Percentiles rank a stretch among this genome's conserved stretches.
These are phyloP conservation scores for Claviceps spartinae DNA, from an alignment of 2,329 filamentous ascomycete species.

Conservation along the genomic window DNA sequence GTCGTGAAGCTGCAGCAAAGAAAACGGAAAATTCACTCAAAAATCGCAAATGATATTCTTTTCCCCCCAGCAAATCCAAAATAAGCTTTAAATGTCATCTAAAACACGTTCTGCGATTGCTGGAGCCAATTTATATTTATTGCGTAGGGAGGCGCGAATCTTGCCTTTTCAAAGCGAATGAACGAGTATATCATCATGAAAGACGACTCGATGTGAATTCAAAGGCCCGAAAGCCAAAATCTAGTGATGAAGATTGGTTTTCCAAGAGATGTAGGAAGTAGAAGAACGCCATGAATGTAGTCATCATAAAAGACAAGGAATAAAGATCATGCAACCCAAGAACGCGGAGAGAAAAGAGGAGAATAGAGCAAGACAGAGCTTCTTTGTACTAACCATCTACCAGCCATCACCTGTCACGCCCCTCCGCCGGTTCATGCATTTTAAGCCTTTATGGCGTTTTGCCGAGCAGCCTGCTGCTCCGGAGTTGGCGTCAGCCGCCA, in stretches of 20 bases:
- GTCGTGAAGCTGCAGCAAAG: too few species aligned
- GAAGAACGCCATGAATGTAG: background rate
- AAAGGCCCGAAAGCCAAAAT: background rate
- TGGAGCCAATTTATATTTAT: background rate
- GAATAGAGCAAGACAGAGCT: background rate
- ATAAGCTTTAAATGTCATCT: conserved; percentile 1
- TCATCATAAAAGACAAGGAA: background rate
- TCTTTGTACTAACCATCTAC: background rate
- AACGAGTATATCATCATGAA: background rate
- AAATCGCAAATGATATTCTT: background rate
- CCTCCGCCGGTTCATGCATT: background rate
- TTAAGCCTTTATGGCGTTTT: conserved; percentile 10
- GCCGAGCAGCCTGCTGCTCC: conserved; percentile 24
- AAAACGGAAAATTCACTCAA: too few species aligned
- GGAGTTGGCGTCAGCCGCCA: conserved; percentile 34
- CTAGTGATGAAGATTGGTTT: too few species aligned
- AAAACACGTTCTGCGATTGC: background rate
- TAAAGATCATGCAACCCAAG: background rate
- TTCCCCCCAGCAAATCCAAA: background rate
- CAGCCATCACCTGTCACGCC: background rate
- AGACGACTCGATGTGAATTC: background rate
- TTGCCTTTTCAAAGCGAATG: background rate
- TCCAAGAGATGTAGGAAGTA: background rate
- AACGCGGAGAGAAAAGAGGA: background rate
- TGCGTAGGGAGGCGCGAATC: background rate